Evolutionary conservation across 257 asterid genomes (phyloP).

Genomic region (Solanum clarkiae): DNA sequence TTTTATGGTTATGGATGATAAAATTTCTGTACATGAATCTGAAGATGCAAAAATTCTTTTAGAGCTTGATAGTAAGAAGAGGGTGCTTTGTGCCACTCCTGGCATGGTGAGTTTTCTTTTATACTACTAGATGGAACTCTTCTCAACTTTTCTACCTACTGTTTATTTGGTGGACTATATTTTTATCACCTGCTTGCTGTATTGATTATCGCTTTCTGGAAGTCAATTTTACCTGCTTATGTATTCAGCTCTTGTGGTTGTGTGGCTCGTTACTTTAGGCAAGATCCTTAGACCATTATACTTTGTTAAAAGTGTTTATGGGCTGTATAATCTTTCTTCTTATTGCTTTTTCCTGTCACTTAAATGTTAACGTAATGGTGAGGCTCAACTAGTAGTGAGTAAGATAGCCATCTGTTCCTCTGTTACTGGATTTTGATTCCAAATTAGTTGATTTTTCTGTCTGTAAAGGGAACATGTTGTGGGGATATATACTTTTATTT

Average conservation of each 20-base stretch:
- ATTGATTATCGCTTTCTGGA: neutral
- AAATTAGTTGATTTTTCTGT: neutral
- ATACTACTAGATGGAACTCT: neutral
- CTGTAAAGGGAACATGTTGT: neutral
- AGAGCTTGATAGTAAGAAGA: slow-evolving; percentile 51
- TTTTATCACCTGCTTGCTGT: neutral
- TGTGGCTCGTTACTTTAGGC: neutral
- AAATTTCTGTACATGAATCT: slow-evolving; percentile 54
- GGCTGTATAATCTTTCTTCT: neutral
- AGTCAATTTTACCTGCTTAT: neutral
- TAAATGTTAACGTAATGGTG: neutral
- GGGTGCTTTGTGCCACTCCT: slow-evolving; percentile 65
- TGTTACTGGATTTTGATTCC: neutral
- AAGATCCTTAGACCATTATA: neutral
- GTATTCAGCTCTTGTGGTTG: neutral
- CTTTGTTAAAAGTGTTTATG: neutral
- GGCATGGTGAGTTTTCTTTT: slow-evolving; percentile 29
- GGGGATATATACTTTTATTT: neutral
- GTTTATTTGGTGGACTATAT: neutral
- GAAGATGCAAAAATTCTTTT: slow-evolving; percentile 56
- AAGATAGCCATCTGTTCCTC: neutral
- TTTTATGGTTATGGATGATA: slow-evolving; percentile 59
- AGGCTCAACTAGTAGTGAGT: neutral
- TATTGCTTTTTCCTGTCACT: neutral
- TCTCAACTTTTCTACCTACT: neutral